Evolutionary conservation across 148 eudicot genomes (phyloP), one percentile per base, ranked within the genome.

Genomic region (Euryodendron excelsum): DNA sequence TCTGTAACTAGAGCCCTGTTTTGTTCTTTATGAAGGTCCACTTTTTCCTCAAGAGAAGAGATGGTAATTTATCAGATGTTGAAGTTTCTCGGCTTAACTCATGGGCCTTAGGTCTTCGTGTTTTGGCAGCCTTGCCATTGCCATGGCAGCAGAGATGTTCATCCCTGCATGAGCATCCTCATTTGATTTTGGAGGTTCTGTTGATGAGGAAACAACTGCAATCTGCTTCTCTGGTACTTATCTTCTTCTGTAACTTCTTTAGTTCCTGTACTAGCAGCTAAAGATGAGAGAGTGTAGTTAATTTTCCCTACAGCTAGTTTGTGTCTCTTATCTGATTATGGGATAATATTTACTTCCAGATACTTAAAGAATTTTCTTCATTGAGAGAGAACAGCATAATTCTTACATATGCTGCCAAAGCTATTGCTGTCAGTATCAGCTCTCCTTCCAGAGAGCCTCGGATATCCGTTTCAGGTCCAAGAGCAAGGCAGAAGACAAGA

Each of bases 121-220:
- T 96, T 72, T 90, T 96, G 83, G 94, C 98, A 34, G 88, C 93
- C 28, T 87, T 96, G 82, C 99, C 99, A 31, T 80, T 96, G 78
- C 99, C 98, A 75, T 96, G 98, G 99, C 99, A 96, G 88, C 99
- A 96, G 81, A 92, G 94, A 81, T 96, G 99, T 69, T 96, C 99
- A 65, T 84, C 97, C 63, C 87, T 96, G 65, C 99, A 96, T 81
- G 99, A 93, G 90, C 96, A 93, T 79, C 99, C 99, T 72, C 96
- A 92, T 77, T 75, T 96, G 88, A 96, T 96, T 78, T 74, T 96
- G 76, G 99, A 96, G 86, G 99, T 96, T 74, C 85, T 96, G 78
- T 85, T 96, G 81, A 96, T 96, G 99, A 90, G 99, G 77, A 96
- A 96, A 79, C 97, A 96, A 79, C 88, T 96, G 48, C 94, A 93